phyloP scores from a whole-genome alignment of 805 yeast species.

The Spathaspora sp. region DNA sequence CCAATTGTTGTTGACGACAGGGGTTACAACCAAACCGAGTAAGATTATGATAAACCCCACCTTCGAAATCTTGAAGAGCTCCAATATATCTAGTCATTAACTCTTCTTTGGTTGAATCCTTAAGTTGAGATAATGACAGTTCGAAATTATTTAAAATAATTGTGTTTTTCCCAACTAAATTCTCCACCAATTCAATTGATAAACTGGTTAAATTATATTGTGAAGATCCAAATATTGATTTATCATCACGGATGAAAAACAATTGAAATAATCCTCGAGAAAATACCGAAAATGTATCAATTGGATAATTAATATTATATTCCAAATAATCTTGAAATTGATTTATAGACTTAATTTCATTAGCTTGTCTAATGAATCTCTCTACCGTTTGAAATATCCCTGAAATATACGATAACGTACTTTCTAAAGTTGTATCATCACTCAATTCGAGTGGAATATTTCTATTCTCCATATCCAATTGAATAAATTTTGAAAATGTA shows the following conservation, averaged over 20 bases:
- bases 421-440: slow-evolving; percentile 13
- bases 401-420: slow-evolving; percentile 17
- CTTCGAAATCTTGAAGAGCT: slow-evolving; percentile 45
- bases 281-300: slow-evolving; percentile 37
- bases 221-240: slow-evolving; percentile 49
- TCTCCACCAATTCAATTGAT: slow-evolving; percentile 36
- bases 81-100: slow-evolving; percentile 14
- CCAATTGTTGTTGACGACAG: slow-evolving; percentile 76
- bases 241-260: slow-evolving; percentile 60
- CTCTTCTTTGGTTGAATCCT: slow-evolving; percentile 4
- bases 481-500: slow-evolving; percentile 33
- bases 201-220: slow-evolving; percentile 18
- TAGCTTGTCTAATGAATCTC: slow-evolving; percentile 14
- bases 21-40: slow-evolving; percentile 51
- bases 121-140: slow-evolving; percentile 7
- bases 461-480: slow-evolving; percentile 31
- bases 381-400: slow-evolving; percentile 18
- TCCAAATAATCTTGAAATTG: slow-evolving; percentile 26
- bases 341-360: slow-evolving; percentile 14
- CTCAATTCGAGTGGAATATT: slow-evolving; percentile 35
- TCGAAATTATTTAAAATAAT: slow-evolving; percentile 22
- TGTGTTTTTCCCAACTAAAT: slow-evolving; percentile 32
- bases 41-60: slow-evolving; percentile 33
- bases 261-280: slow-evolving; percentile 63
- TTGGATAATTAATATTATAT: slow-evolving; percentile 22